Evolutionary conservation across 2,329 filamentous ascomycete species (phyloP), one percentile per base, ranked within the genome.

Genomic region (Whalleya microplaca): DNA sequence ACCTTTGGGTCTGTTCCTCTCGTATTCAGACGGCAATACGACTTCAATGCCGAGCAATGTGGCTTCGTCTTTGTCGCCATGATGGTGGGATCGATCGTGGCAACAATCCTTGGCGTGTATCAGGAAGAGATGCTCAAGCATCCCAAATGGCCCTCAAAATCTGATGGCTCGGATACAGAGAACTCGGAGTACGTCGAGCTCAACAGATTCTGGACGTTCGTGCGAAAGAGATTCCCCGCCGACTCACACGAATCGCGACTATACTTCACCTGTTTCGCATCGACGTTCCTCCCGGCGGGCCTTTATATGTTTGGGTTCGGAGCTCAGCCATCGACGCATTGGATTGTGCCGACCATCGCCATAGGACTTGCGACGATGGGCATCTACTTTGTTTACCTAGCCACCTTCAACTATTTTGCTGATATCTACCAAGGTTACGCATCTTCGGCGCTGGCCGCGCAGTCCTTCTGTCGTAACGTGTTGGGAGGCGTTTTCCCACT

Each of bases 391-490:
- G 86, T 97, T 37, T 96, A 96, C 69, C 81, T 97, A 1, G 88
- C 92, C 2, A 90, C 92, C 0, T 96, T 97, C 77, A 97, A 97
- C 71, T 97, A 96, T 66, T 81, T 97, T 1, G 92, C 92, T 19
- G 93, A 97, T 69, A 88, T 88, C 1, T 97, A 96, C 72, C 89
- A 92, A 69, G 80, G 84, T 2, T 96, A 94, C 66, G 91, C 93
- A 0, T 92, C 88, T 41, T 95, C 90, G 0, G 92, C 93, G 0
- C 77, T 96, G 5, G 93, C 93, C 0, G 91, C 92, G 0, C 92
- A 96, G 76, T 89, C 85, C 16, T 96, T 91, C 71, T 94, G 91
- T 66, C 84, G 93, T 10, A 97, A 96, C 70, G 78, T 96, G 1
- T 76, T 96, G 0, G 92, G 88, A 8, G 93, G 92, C 1, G 74